Base-by-base conservation (phyloP, 148 eudicot species). In the Heliosperma pusillum region DNA sequence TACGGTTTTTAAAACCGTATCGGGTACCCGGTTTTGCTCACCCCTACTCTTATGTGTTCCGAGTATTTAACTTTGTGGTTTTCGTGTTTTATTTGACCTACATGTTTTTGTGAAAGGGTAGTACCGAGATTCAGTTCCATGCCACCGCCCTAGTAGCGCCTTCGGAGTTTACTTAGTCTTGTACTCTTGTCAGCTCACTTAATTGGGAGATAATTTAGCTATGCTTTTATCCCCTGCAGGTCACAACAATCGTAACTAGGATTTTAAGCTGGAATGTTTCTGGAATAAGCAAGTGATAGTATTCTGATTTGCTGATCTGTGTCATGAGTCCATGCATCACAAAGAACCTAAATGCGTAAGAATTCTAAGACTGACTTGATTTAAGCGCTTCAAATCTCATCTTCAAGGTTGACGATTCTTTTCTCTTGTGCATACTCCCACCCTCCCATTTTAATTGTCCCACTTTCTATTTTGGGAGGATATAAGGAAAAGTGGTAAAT, bases 261-360 rank as follows among this genome's bases (percentile, higher is more conserved):
- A n/a, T n/a, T n/a, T n/a, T n/a, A n/a, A n/a, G n/a, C 52, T 45
- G 29, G 53, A 64, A 60, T 42, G 27, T 21, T 6, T 42, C 40
- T 71, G 71, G 66, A 65, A 53, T 10, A 56, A 78, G 71, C 58
- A 78, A 66, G 66, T 36, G 26, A 50, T 52, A 30, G 70, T 30
- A 62, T 25, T 12, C 26, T 17, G 56, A 66, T 12, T 61, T 12
- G 15, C n/a, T 6, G 21, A 40, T 52, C 33, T 5, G 2, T 63
- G 36, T 63, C 16, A 12, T n/a, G n/a, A 63, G 47, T 20, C 45
- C 50, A 66, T 73, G 73, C 73, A 56, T 72, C 57, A 66, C 17
- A 66, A 45, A 73, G 17, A 25, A 29, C 2, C 30, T 20, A 27
- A 66, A 12, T 44, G 47, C 52, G 75, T 26, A 47, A 67, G 6